Conservation (phyloP, 2,329 filamentous ascomycete genomes). For the Pezicula carpinea region DNA sequence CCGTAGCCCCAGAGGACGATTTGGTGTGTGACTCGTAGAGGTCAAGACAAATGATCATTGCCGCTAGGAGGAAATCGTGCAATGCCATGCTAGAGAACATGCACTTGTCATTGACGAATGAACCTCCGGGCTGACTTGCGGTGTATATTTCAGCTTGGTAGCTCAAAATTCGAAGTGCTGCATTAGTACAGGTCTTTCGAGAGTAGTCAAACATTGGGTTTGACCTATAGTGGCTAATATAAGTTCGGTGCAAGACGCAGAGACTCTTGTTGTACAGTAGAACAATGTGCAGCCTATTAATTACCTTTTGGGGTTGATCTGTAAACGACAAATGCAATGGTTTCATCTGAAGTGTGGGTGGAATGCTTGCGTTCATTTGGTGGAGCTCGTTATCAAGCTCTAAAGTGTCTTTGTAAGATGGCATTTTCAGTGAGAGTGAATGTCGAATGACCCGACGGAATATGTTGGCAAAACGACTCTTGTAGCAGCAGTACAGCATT, state of each 20-base stretch:
- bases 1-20: neutral
- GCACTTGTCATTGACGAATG: constrained; percentile 7
- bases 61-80: constrained; percentile 11
- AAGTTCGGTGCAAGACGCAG: constrained; percentile 14
- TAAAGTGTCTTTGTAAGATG: constrained; percentile 45
- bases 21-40: constrained; percentile 5
- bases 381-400: constrained; percentile 40
- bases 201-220: constrained; percentile 46
- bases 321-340: constrained; percentile 5
- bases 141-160: constrained; percentile 32
- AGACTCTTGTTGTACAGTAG: constrained; percentile 8
- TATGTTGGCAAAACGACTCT: constrained; percentile 40
- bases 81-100: constrained; percentile 10
- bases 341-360: constrained; percentile 34
- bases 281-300: constrained; percentile 8
- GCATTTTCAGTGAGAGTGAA: constrained; percentile 42
- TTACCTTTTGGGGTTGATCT: constrained; percentile 6
- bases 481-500: constrained; percentile 44
- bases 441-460: constrained; percentile 46
- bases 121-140: constrained; percentile 8
- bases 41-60: constrained; percentile 12
- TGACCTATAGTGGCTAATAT: constrained; percentile 32
- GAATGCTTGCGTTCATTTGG: constrained; percentile 39
- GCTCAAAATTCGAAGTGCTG: constrained; percentile 40
- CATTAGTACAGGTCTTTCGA: constrained; percentile 43